Conservation (phyloP, 2,329 filamentous ascomycete species). For the Lasiodiplodia citricola region DNA sequence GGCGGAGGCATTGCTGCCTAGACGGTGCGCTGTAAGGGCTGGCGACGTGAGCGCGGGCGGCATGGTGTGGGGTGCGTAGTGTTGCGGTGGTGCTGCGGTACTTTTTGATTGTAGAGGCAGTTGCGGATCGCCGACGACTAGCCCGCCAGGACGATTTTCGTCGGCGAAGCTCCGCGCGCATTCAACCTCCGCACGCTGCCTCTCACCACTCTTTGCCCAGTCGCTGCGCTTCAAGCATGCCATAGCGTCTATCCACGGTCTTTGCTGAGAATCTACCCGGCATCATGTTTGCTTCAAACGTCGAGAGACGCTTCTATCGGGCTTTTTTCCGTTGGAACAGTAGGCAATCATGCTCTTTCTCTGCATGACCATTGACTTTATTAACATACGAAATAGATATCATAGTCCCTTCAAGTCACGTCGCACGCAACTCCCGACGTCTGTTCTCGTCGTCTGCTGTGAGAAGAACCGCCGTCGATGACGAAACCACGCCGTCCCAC, state of each 20-base stretch:
- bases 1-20: constrained; percentile 34
- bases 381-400: background rate
- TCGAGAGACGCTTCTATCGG: constrained; percentile 48
- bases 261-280: background rate
- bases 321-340: constrained; percentile 52
- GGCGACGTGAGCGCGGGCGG: constrained; percentile 35
- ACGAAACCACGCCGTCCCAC: background rate
- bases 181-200: background rate
- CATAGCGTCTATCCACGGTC: background rate
- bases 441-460: background rate
- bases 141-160: constrained; percentile 26
- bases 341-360: background rate
- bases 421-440: background rate
- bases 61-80: constrained; percentile 33
- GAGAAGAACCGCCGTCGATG: background rate
- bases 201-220: background rate
- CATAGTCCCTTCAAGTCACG: background rate
- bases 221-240: background rate
- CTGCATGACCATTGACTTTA: background rate
- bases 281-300: constrained; percentile 19
- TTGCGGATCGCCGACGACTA: background rate
- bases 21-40: constrained; percentile 36
- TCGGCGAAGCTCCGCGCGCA: constrained; percentile 8
- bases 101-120: constrained; percentile 4
- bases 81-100: constrained; percentile 21